Base-by-base conservation (phyloP, 345 rosid genomes). In the Hibiscus syriacus region DNA sequence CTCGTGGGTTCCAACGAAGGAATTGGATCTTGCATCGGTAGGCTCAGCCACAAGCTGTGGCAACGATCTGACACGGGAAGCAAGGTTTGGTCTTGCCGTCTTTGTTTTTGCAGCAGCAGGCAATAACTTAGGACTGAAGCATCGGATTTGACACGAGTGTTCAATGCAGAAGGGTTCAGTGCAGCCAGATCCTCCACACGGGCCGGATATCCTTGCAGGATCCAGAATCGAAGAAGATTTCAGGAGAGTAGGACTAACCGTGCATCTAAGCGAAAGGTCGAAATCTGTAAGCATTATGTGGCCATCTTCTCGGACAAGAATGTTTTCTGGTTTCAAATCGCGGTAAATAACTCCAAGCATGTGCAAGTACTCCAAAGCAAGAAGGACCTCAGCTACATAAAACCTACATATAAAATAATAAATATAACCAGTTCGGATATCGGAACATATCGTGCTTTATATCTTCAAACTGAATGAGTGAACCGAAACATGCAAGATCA, bases 221-320 rank as follows among this genome's bases (percentile, higher is more conserved):
- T 85, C 90, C 36, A 72, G 61, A 13, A 57, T 70, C 0, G 74
- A 68, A 2, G 89, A 66, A 41, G 90, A 79, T 71, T 78, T 78
- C 66, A 90, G 73, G 62, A 92, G 98, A 57, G 98, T 92, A 6
- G 98, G 98, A 61, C 68, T 85, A 49, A 92, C 97, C 0, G 72
- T 80, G 78, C 98, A 88, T 79, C 96, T 79, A 43, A 92, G 89
- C 32, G 98, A 92, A 61, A 92, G 82, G 70, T 88, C 98, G 34
- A 90, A 92, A 76, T 92, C 98, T 23, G 98, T 90, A 64, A 92
- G 93, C 98, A 92, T 92, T 58, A 92, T 92, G 79, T 92, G 98
- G 72, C 98, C 98, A 73, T 92, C 98, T 74, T 92, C 98, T 64
- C 96, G 85, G 36, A 92, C 98, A 12, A 92, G 92, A 77, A 92